Percentiles rank a stretch among this genome's conserved stretches.
Evolutionary conservation across 1,284 basidiomycete genomes (phyloP).

Genomic region (Ustilago esculenta): DNA sequence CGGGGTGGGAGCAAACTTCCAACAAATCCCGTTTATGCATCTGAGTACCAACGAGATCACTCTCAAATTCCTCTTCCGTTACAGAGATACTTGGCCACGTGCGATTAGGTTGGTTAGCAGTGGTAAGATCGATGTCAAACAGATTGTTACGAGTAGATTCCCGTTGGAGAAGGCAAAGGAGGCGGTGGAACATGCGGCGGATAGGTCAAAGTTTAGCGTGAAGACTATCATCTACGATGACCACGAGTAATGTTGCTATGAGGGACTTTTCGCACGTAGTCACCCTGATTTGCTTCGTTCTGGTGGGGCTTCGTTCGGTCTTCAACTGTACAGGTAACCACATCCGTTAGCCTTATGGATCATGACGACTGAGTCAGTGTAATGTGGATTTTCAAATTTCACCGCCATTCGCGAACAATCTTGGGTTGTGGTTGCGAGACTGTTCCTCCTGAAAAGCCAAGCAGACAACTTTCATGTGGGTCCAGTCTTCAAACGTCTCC

Average conservation of each 20-base stretch:
- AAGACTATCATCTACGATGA: constrained; percentile 63
- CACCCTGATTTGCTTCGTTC: no score
- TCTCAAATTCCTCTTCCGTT: constrained; percentile 69
- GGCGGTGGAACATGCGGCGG: constrained; percentile 82
- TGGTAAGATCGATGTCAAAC: constrained; percentile 85
- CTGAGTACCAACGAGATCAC: constrained; percentile 71
- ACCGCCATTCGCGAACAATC: no score
- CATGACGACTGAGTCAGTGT: no score
- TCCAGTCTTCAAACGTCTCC: no score
- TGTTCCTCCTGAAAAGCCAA: no score
- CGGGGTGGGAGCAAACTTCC: constrained; percentile 69
- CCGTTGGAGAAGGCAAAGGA: constrained; percentile 77
- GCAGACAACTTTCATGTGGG: no score
- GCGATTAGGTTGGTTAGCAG: constrained; percentile 82
- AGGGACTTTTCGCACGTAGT: no score
- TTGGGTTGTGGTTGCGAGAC: no score
- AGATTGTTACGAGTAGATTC: constrained; percentile 86
- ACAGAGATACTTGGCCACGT: constrained; percentile 74
- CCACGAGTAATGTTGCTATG: constrained; percentile 30
- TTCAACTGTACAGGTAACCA: no score
- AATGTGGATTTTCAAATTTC: no score
- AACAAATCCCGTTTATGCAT: constrained; percentile 70
- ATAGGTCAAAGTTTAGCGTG: constrained; percentile 70
- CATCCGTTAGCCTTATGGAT: no score
- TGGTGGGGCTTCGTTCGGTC: no score